Conservation (phyloP, 1,139 yeast genomes). For the Magnusiomyces tetraspermus region DNA sequence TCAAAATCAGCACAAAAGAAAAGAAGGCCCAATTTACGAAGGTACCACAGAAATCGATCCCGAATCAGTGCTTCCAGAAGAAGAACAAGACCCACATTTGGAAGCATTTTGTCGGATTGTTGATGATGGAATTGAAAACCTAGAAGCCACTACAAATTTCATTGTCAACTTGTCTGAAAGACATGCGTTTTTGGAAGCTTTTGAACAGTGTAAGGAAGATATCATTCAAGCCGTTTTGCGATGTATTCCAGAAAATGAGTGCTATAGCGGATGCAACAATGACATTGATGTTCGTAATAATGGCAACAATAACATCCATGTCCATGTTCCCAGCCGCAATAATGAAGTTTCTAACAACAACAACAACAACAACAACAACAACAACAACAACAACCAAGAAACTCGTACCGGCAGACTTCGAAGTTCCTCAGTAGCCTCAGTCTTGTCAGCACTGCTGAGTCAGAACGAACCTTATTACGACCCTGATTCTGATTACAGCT, state of each 20-base stretch:
- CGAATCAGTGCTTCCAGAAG: background rate
- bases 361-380: too few species aligned
- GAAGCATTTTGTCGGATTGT: conserved; percentile 2
- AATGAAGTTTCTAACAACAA: background rate
- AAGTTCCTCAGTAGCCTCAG: background rate
- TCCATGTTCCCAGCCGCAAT: too few species aligned
- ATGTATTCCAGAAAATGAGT: conserved; percentile 4
- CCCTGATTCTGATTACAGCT: too few species aligned
- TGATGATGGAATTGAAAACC: background rate
- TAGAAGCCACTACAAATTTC: background rate
- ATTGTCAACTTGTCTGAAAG: background rate
- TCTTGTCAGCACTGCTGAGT: background rate
- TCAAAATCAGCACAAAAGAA: background rate
- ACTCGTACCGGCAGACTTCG: background rate
- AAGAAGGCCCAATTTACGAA: background rate
- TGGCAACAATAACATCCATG: background rate
- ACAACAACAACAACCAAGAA: too few species aligned
- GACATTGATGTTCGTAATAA: background rate
- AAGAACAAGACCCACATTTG: background rate
- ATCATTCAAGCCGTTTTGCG: background rate
- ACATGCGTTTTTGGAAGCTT: conserved; percentile 1
- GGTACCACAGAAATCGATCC: background rate
- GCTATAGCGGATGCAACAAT: too few species aligned
- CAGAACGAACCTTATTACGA: background rate
- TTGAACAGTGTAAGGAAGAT: conserved; percentile 2